Base-by-base conservation (phyloP, 257 asterid species). In the Forsythia viridissima region DNA sequence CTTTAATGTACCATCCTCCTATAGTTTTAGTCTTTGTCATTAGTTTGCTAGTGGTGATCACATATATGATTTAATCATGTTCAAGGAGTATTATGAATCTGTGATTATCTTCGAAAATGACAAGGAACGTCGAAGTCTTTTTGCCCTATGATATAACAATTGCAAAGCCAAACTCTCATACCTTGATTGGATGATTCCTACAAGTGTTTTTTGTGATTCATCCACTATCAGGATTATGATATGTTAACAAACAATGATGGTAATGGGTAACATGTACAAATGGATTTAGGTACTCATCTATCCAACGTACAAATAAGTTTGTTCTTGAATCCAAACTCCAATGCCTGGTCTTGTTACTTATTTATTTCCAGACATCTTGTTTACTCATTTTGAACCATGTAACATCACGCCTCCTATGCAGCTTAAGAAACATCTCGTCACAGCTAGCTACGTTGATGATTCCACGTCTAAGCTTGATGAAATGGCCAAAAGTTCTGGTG, bases 371-470 rank as follows among this genome's bases (percentile, higher is more conserved):
- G 42, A 81, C 3, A 36, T 70, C 76, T 48, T 41, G 59, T 12
- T 80, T 61, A 77, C 63, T 57, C 76, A 39, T 63, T 55, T 66
- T 70, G 52, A 12, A 74, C 67, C 30, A 37, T 61, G 7, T 63
- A 16, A 48, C 77, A 71, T 79, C 37, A 7, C 75, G 36, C 84
- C 38, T 76, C 70, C 68, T 77, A 76, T 88, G 89, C 97, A 95
- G 98, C 91, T 86, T 73, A 76, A 74, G 88, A 95, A 89, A 79
- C 93, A 93, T 86, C 98, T 95, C 0, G 95, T 93, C 80, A 95
- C 99, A 39, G 96, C 98, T 82, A 95, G 99, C 83, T 95, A 95
- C 72, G 97, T 93, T 65, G 98, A 95, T 73, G 98, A 92, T 76
- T 88, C 92, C 83, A 90, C 92, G 91, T 86, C 90, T 73, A 92